Percentiles rank a stretch among this genome's conserved stretches.
phyloP scores from a whole-genome alignment of 2,329 filamentous ascomycete genomes.

The Westerdykella sp. region DNA sequence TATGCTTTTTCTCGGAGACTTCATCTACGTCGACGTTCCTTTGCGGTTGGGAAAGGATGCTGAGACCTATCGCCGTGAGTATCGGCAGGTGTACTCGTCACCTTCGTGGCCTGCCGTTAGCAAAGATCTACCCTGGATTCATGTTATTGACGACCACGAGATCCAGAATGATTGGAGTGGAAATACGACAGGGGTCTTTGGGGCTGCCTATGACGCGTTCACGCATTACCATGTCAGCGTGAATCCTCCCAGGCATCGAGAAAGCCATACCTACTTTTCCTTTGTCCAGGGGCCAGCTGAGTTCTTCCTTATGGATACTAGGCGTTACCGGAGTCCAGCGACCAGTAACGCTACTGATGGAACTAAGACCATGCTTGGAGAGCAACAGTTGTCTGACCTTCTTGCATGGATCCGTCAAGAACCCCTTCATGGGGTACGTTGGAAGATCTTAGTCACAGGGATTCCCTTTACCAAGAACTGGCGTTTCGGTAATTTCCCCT shows the following conservation, averaged over 20 bases:
- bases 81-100: slow-evolving; percentile 90
- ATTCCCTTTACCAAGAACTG: slow-evolving; percentile 98
- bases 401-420: slow-evolving; percentile 67
- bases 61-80: slow-evolving; percentile 81
- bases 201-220: slow-evolving; percentile 76
- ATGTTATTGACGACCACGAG: slow-evolving; percentile 94
- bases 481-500: slow-evolving; percentile 54
- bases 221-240: slow-evolving; percentile 75
- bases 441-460: slow-evolving; percentile 88
- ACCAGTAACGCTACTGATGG: slow-evolving; percentile 56
- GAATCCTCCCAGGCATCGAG: slow-evolving; percentile 68
- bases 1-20: slow-evolving; percentile 71
- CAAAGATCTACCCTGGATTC: slow-evolving; percentile 88
- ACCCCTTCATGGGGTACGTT: slow-evolving; percentile 71
- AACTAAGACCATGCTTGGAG: slow-evolving; percentile 82
- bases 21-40: slow-evolving; percentile 88
- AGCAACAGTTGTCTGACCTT: slow-evolving; percentile 70
- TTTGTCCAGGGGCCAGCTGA: slow-evolving; percentile 86
- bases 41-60: slow-evolving; percentile 64
- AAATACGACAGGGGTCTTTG: slow-evolving; percentile 74
- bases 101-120: slow-evolving; percentile 78
- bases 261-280: slow-evolving; percentile 73
- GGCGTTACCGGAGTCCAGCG: slow-evolving; percentile 70
- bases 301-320: slow-evolving; percentile 92
- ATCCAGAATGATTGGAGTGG: slow-evolving; percentile 89